Evolutionary conservation across 2,329 filamentous ascomycete species (phyloP), one percentile per base, ranked within the genome.

Genomic region (Aureobasidium mangrovei): DNA sequence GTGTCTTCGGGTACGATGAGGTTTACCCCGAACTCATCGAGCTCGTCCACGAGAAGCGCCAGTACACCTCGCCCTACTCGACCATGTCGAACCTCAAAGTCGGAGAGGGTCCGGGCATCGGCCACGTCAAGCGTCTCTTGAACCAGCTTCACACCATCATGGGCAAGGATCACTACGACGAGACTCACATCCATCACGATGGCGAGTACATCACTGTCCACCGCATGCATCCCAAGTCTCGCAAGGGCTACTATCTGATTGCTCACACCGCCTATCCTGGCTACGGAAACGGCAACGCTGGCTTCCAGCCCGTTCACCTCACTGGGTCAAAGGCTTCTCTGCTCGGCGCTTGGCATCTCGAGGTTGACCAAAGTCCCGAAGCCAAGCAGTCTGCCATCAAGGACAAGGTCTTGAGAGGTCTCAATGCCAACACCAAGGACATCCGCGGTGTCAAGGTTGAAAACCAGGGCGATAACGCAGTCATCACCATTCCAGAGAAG

Each of bases 1-100:
- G 93, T 66, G 93, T 97, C 45, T 95, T 97, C 83, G 93, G 93
- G 1, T 97, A 95, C 64, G 93, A 98, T 65, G 93, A 98, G 69
- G 83, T 97, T 57, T 98, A 97, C 62, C 93, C 93, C 1, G 84
- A 86, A 62, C 77, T 96, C 54, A 82, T 98, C n/a, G 90, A 98
- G 63, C 79, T 98, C 12, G 93, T 98, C 12, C 82, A 88, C 53
- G 93, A 98, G 70, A 94, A 81, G 27, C 80, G 93, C 33, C 74
- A 85, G 2, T 98, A 98, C 70, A 81, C 82, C 0, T 93, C 89
- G 0, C 77, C 82, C 55, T 91, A 84, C 38, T 94, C 89, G 2
- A 74, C 78, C 2, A 69, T 68, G 12, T 70, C 72, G 12, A 63
- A 64, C 9, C 75, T 90, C 61, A 80, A 84, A 59, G 72, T 83